Base-by-base conservation (phyloP, 352 stramenopile species). In the Globisporangium echinulatum region DNA sequence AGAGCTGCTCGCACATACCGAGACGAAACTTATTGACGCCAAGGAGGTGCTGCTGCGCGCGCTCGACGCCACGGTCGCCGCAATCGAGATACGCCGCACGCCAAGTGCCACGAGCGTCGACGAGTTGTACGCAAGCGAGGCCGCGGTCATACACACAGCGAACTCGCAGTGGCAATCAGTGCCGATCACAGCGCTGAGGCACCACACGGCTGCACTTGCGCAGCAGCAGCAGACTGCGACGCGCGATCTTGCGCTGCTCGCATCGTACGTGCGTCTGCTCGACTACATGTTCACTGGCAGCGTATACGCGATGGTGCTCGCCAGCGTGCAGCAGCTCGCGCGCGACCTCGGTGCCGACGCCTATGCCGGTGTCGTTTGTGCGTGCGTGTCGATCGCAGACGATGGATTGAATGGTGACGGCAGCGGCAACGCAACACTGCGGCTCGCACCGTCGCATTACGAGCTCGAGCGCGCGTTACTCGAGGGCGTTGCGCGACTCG, bases 251-350 rank as follows among this genome's bases (percentile, higher is more conserved):
- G 52, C 58, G 15, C 52, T 87, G 33, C 54, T 91, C 7, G 67
- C 70, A 39, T 70, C 66, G 10, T 85, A 81, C 44, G 71, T 91
- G 43, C 74, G 72, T 5, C 51, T 89, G 64, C 73, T 87, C 64
- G 75, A 77, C 40, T 91, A 89, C 52, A 83, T 89, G 70, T 91
- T 85, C 59, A 70, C 74, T 0, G 79, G 84, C 44, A 87, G 75
- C 17, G 61, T 91, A 8, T 88, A 89, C 56, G 51, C 76, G 36
- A 89, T 91, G 82, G 62, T 91, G 13, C 49, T 85, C 17, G 65
- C 52, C 2, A 77, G 71, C 40, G 58, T 88, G 11, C 57, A 58
- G 46, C 59, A 72, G 49, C 54, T 85, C 8, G 58, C 71, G 3
- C 9, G 13, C 9, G 72, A 87, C n/a, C 42, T 87, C 14, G 68